phyloP scores from a whole-genome alignment of 139 green algal genomes.

The Eudorina sp. region DNA sequence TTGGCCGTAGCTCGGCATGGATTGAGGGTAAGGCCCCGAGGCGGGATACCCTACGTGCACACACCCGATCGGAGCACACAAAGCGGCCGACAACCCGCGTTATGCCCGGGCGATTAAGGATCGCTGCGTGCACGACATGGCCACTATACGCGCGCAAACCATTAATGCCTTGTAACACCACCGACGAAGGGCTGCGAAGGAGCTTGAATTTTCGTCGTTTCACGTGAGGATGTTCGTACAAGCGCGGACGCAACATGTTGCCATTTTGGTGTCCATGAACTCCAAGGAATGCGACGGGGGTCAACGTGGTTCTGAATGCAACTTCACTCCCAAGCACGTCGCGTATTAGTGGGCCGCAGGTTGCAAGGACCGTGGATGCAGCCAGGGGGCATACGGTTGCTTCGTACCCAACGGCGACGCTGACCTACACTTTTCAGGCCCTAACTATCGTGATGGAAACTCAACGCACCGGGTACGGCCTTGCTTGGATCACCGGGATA shows the following conservation, averaged over 20 bases:
- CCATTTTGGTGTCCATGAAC: no score
- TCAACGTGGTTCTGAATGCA: background rate
- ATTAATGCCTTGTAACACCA: background rate
- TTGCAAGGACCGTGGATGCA: background rate
- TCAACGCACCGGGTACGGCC: background rate
- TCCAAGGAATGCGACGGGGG: background rate
- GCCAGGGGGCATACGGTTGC: background rate
- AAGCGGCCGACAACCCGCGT: no score
- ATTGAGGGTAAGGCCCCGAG: background rate
- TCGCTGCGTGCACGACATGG: no score
- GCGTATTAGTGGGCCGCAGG: background rate
- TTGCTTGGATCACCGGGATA: slow-evolving; percentile 9
- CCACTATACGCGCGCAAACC: background rate
- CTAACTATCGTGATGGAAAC: background rate
- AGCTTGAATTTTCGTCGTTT: no score
- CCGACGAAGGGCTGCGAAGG: background rate
- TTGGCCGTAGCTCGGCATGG: background rate
- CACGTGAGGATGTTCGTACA: no score
- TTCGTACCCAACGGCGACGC: background rate
- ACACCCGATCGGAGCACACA: no score
- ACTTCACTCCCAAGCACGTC: background rate
- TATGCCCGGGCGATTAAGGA: no score
- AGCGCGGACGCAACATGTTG: no score
- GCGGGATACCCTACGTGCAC: slow-evolving; percentile 23
- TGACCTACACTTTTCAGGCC: background rate